Evolutionary conservation across 306 rosid genomes (phyloP), one percentile per base, ranked within the genome.

Genomic region (Glycyrrhiza uralensis): DNA sequence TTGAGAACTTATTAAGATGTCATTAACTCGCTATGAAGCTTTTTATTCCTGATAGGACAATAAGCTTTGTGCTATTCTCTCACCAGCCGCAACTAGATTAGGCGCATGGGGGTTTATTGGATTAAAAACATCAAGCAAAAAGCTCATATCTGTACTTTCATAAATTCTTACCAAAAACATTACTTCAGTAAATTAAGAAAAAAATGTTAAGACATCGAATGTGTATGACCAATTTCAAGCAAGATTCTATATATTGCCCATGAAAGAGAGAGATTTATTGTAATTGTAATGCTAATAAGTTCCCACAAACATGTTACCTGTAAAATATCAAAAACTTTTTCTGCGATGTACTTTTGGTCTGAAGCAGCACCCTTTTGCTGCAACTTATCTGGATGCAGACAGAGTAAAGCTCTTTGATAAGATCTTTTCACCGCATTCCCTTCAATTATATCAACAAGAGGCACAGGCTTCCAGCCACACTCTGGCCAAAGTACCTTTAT

Each of bases 321-420:
- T 83, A 95, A 82, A 79, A 87, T 85, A 32, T 91, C 97, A 44
- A 86, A 89, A 81, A 91, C 92, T 62, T 85, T 91, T 70, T 86
- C 97, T 29, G 99, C 99, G 18, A 66, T 79, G 87, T 91, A 91
- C 76, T 84, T 91, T 72, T 91, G 92, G 36, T 84, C 80, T 18
- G 88, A 77, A 70, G 93, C 55, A 76, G 92, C 99, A 74, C 93
- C 92, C 82, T 91, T 95, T 82, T 95, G 99, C 77, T 89, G 99
- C 78, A 95, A 87, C 80, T 95, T 95, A 83, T 95, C 99, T 13
- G 99, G 99, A 85, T 95, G 99, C 35, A 95, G 84, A 74, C 90
- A 89, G 20, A 95, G 96, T 66, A 95, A 81, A 78, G 97, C 97
- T 78, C 84, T 85, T 79, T 95, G 99, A 76, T 95, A 95, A 18